Evolutionary conservation across 2,329 filamentous ascomycete species (phyloP).

Genomic region (Zarea fungicola): DNA sequence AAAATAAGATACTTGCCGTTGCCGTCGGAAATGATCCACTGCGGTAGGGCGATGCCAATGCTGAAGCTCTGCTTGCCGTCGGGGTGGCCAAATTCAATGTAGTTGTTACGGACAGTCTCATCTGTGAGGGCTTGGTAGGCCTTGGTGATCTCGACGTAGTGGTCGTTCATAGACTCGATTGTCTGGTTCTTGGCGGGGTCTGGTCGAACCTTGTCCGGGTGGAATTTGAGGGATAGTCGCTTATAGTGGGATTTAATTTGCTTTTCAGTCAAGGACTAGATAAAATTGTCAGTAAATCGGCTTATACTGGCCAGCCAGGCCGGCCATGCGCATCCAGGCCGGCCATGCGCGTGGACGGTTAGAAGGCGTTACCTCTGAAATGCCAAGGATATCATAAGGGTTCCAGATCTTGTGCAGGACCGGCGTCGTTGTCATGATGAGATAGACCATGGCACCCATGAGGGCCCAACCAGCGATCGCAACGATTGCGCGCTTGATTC

Average conservation of each 20-base stretch:
- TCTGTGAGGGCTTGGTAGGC: slow-evolving; percentile 97
- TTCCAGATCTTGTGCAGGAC: slow-evolving; percentile 81
- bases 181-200: slow-evolving; percentile 88
- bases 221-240: slow-evolving; percentile 75
- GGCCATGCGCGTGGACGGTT: no score
- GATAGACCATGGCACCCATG: slow-evolving; percentile 87
- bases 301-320: no score
- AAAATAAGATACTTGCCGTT: slow-evolving; percentile 94
- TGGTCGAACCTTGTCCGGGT: slow-evolving; percentile 87
- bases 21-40: slow-evolving; percentile 86
- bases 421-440: slow-evolving; percentile 74
- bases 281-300: no score
- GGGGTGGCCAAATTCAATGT: slow-evolving; percentile 89
- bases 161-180: slow-evolving; percentile 72
- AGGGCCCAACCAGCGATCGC: slow-evolving; percentile 73
- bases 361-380: slow-evolving; percentile 80
- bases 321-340: no score
- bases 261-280: slow-evolving; percentile 74
- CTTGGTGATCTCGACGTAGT: slow-evolving; percentile 93
- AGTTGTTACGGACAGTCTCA: slow-evolving; percentile 96
- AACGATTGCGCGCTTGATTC: slow-evolving; percentile 75
- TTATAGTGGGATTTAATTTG: slow-evolving; percentile 91
- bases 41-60: slow-evolving; percentile 92
- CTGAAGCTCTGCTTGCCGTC: slow-evolving; percentile 98
- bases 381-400: slow-evolving; percentile 88